phyloP scores from a whole-genome alignment of 768 basidiomycete species.

The Pulveroboletus sp. region DNA sequence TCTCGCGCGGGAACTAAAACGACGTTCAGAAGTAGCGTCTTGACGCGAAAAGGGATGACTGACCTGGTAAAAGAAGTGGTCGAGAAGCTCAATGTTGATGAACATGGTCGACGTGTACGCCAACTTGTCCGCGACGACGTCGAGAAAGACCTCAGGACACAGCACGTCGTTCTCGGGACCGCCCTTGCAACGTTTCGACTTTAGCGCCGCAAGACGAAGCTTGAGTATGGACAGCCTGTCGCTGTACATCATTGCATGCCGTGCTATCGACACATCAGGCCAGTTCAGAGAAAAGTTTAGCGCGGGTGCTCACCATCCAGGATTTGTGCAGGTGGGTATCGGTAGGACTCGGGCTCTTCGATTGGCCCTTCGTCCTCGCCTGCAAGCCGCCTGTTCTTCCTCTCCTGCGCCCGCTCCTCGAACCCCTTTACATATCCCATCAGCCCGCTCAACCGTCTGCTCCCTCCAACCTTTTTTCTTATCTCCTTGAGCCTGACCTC shows the following conservation, averaged over 20 bases:
- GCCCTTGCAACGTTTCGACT: slow-evolving; percentile 80
- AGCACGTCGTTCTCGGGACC: slow-evolving; percentile 87
- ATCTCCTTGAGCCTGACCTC: slow-evolving; percentile 86
- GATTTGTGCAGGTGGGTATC: slow-evolving; percentile 88
- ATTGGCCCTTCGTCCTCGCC: slow-evolving; percentile 34
- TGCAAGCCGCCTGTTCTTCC: slow-evolving; percentile 48
- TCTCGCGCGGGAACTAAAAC: slow-evolving; percentile 89
- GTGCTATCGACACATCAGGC: slow-evolving; percentile 49
- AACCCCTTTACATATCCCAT: slow-evolving; percentile 77
- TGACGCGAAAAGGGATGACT: slow-evolving; percentile 14
- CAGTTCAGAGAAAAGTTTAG: background rate
- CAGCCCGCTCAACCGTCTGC: slow-evolving; percentile 69
- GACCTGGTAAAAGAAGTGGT: slow-evolving; percentile 98
- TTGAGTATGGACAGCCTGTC: slow-evolving; percentile 82
- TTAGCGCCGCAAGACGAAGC: slow-evolving; percentile 79
- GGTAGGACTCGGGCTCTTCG: slow-evolving; percentile 69
- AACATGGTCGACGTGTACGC: slow-evolving; percentile 97
- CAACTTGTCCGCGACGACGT: slow-evolving; percentile 94
- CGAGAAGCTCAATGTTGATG: slow-evolving; percentile 96
- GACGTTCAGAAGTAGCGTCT: background rate
- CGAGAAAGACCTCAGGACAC: slow-evolving; percentile 96
- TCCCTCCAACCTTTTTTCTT: slow-evolving; percentile 82
- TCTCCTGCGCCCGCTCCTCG: slow-evolving; percentile 73
- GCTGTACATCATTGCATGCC: slow-evolving; percentile 84
- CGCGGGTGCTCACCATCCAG: slow-evolving; percentile 66